Conservation (phyloP, 2,329 filamentous ascomycete species). For the Xylaria hypoxylon region DNA sequence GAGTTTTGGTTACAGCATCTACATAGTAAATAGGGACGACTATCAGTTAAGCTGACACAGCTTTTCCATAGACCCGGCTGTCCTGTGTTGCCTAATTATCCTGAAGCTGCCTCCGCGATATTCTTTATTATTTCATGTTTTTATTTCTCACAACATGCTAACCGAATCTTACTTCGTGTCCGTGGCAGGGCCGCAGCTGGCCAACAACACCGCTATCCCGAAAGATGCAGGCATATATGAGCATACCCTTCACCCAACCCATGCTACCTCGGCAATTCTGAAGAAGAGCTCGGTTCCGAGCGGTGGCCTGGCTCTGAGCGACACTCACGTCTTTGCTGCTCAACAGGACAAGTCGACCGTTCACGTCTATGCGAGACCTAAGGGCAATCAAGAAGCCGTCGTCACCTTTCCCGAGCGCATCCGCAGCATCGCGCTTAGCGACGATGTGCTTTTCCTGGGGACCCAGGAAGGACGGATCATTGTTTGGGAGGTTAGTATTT, state of each 20-base stretch:
- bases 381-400: conserved; percentile 87
- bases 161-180: conserved; percentile 71
- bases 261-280: conserved; percentile 80
- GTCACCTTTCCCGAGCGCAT: conserved; percentile 91
- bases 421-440: conserved; percentile 78
- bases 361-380: conserved; percentile 87
- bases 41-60: neutral
- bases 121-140: too few species aligned
- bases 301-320: conserved; percentile 83
- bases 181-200: conserved; percentile 67
- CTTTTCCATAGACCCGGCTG: neutral
- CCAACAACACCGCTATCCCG: conserved; percentile 71
- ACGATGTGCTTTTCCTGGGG: conserved; percentile 80
- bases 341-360: conserved; percentile 92
- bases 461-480: conserved; percentile 88
- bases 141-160: conserved; percentile 58
- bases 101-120: neutral
- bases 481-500: conserved; percentile 83
- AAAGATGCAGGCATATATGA: conserved; percentile 90
- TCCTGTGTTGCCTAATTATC: neutral
- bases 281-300: conserved; percentile 90
- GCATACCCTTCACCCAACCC: conserved; percentile 82
- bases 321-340: conserved; percentile 88
- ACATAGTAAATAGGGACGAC: neutral
- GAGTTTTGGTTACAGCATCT: too few species aligned